These are phyloP conservation scores for Suhomyces coccinellae DNA, from an alignment of 1,139 yeast species.

Conservation along the genomic window DNA sequence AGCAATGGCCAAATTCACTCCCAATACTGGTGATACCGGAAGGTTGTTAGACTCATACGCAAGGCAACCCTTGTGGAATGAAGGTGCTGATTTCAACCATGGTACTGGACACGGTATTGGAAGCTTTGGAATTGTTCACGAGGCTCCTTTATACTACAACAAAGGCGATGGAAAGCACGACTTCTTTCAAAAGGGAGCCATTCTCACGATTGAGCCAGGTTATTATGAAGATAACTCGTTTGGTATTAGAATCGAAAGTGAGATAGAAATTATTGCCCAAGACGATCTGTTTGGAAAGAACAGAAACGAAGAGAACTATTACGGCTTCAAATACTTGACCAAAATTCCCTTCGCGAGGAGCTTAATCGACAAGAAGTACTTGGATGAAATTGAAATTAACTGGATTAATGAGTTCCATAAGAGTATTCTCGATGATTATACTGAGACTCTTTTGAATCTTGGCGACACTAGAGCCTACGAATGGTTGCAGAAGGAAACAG, in stretches of 20 bases:
- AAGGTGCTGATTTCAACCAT: constrained; percentile 54
- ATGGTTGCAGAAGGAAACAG: constrained; percentile 44
- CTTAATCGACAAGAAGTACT: constrained; percentile 41
- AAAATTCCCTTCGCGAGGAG: constrained; percentile 54
- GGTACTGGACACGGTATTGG: constrained; percentile 67
- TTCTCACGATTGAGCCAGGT: constrained; percentile 59
- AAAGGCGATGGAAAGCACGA: constrained; percentile 36
- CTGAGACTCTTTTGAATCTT: constrained; percentile 34
- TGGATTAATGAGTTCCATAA: constrained; percentile 55
- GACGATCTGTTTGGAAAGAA: constrained; percentile 36
- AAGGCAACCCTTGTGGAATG: constrained; percentile 53
- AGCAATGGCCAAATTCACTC: constrained; percentile 52
- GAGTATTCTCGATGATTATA: constrained; percentile 38
- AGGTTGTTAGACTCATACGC: constrained; percentile 51
- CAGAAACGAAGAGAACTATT: constrained; percentile 34
- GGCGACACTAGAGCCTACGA: constrained; percentile 40
- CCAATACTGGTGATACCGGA: constrained; percentile 40
- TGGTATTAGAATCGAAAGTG: constrained; percentile 57
- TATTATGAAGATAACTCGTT: constrained; percentile 51
- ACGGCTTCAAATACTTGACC: constrained; percentile 52
- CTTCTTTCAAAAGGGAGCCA: constrained; percentile 47
- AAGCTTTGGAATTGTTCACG: constrained; percentile 56
- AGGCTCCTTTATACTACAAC: constrained; percentile 51
- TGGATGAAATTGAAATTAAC: constrained; percentile 41
- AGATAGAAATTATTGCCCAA: constrained; percentile 44